Conservation (phyloP, 495 filamentous ascomycete genomes). For the Terfezia boudieri region DNA sequence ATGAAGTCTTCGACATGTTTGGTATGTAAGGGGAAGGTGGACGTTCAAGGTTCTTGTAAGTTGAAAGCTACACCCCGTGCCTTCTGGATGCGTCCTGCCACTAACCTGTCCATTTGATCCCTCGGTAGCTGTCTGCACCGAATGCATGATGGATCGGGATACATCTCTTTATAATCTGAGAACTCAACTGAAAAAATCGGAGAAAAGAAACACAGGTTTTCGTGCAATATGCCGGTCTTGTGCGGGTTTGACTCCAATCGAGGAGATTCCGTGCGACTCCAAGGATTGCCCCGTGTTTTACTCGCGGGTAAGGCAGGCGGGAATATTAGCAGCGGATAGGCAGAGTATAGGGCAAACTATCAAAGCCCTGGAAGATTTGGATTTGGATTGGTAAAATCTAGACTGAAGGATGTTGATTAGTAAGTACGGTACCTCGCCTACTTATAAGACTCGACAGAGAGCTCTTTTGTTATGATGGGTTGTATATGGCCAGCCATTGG, state of each 20-base stretch:
- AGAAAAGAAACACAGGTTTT: conserved; percentile 43
- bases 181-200: conserved; percentile 34
- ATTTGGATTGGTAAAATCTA: neutral
- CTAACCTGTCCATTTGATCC: too few relatives aligned
- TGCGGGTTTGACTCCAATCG: conserved; percentile 42
- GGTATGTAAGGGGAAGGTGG: conserved; percentile 48
- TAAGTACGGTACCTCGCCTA: too few relatives aligned
- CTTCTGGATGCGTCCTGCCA: too few relatives aligned
- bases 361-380: conserved; percentile 29
- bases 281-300: conserved; percentile 89
- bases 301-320: conserved; percentile 47
- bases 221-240: conserved; percentile 64
- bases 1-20: conserved; percentile 60
- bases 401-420: too few relatives aligned
- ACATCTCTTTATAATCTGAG: conserved; percentile 39
- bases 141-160: conserved; percentile 35
- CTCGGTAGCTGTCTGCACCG: conserved; percentile 35
- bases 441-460: too few relatives aligned
- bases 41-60: conserved; percentile 21
- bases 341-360: conserved; percentile 33
- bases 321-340: conserved; percentile 36
- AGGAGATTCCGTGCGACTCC: conserved; percentile 67
- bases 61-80: neutral
- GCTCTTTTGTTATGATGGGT: too few relatives aligned
- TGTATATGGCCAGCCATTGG: too few relatives aligned